Base-by-base conservation (phyloP, 768 basidiomycete species). In the Leccinum pellstonianum region DNA sequence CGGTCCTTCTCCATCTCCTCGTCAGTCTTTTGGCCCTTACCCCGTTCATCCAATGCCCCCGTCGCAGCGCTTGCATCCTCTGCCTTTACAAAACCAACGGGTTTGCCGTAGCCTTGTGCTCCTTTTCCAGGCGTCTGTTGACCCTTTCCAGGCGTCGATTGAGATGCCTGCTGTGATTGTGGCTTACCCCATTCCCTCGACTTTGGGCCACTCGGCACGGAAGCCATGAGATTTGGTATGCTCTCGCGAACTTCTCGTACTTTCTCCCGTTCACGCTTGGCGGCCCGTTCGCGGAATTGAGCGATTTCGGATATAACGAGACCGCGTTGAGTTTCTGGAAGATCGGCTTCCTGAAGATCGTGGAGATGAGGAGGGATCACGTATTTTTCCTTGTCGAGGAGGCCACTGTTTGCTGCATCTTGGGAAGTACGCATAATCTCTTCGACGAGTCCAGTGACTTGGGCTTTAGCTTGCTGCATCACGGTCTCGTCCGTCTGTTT, bases 231-330 rank as follows among this genome's bases (percentile, higher is more conserved):
- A 43, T 78, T 74, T 7, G 83, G 83, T 52, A 81, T 82, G 58
- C 75, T 82, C 60, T 83, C 83, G 62, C 81, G 83, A 4, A 86
- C 86, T 71, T 95, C 93, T 43, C 88, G 84, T 75, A 90, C 72
- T 75, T 95, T 95, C 73, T 96, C 94, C 19, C 90, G 84, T 69
- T 95, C 94, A 37, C 90, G 79, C 75, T 95, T 95, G 9, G 93
- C 93, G 0, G 95, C 92, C 21, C 92, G 86, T 75, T 98, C 95
- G 59, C 97, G 85, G 75, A 99, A 99, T 66, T 93, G 88, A 0
- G 95, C 94, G 61, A 99, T 99, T 71, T 98, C 95, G 31, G 91
- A 93, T 62, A 98, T 91, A 61, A 98, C 95, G 56, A 95, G 87
- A 5, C 91, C 93, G 37, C 96, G 89, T 67, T 85, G 80, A 0